Base-by-base conservation (phyloP, 345 rosid species). In the Sonneratia alba region DNA sequence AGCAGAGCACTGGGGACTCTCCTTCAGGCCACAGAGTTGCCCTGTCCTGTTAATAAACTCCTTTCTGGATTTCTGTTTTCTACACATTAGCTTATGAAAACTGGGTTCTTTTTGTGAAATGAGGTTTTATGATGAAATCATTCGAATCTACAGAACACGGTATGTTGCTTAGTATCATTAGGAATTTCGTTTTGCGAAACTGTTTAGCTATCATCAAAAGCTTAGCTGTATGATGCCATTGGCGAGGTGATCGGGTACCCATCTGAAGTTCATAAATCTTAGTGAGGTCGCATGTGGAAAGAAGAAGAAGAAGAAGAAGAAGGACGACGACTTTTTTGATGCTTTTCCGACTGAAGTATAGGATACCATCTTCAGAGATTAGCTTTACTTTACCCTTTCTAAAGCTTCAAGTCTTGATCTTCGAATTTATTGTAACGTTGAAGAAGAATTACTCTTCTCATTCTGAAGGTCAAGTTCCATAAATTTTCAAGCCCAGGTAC, bases 271-370 rank as follows among this genome's bases (percentile, higher is more conserved):
- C 63, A n/a, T 70, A 63, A 42, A 51, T 32, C 55, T 56, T 53
- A 61, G 13, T 43, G 66, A 56, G 9, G 66, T 11, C 56, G 66
- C 53, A 22, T 38, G 66, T 57, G 66, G 24, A 73, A 36, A 49
- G 57, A 22, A 62, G 74, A 76, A 78, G 77, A 71, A 77, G 73
- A 40, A 42, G 7, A 2, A 42, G 7, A 2, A 4, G 6, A 2
- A 9, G 10, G 45, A 27, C 32, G 32, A 27, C 45, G 6, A 42
- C 45, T 42, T 78, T 70, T 18, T 84, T 37, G 36, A 38, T 70
- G 63, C 51, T 43, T 47, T 70, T 56, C 71, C 51, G 36, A n/a
- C 64, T 7, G 36, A 59, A 51, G 48, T 38, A 19, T 56, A 70
- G 4, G 48, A 70, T 55, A 53, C 34, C 64, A 59, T 59, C 22